These are phyloP conservation scores for Claviceps quebecensis DNA, from an alignment of 2,329 filamentous ascomycete genomes.

Conservation along the genomic window DNA sequence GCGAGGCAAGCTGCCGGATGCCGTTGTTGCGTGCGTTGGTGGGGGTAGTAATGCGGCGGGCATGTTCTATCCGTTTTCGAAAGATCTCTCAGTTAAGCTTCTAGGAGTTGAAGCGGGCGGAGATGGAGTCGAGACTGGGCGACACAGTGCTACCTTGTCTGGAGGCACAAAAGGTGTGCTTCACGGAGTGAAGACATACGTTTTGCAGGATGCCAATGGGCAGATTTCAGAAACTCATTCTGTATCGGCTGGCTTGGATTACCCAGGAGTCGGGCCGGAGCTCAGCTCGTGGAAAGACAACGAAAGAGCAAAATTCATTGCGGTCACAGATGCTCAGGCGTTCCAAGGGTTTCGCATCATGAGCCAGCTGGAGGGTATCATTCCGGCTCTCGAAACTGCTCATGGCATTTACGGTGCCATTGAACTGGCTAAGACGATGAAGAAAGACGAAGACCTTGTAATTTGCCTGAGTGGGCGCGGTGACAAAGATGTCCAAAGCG, in stretches of 20 bases:
- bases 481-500: slow-evolving; percentile 97
- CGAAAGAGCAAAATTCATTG: slow-evolving; percentile 72
- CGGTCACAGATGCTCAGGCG: slow-evolving; percentile 82
- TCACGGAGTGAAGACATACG: slow-evolving; percentile 90
- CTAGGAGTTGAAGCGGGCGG: slow-evolving; percentile 92
- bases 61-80: slow-evolving; percentile 95
- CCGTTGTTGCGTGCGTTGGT: slow-evolving; percentile 90
- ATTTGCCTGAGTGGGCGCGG: slow-evolving; percentile 88
- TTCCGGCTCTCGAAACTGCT: slow-evolving; percentile 84
- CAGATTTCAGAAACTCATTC: slow-evolving; percentile 95
- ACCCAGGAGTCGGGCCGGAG: slow-evolving; percentile 92
- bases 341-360: slow-evolving; percentile 77
- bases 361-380: slow-evolving; percentile 85
- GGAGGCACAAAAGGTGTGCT: slow-evolving; percentile 84
- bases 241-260: slow-evolving; percentile 90
- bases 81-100: slow-evolving; percentile 72
- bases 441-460: slow-evolving; percentile 76
- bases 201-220: slow-evolving; percentile 82
- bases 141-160: slow-evolving; percentile 78
- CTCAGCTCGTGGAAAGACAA: slow-evolving; percentile 86
- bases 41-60: slow-evolving; percentile 89
- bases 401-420: slow-evolving; percentile 86
- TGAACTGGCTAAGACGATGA: slow-evolving; percentile 84
- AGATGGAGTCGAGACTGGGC: slow-evolving; percentile 72
- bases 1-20: slow-evolving; percentile 81